phyloP scores from a whole-genome alignment of 768 basidiomycete species.

The Solioccasus polychromus region DNA sequence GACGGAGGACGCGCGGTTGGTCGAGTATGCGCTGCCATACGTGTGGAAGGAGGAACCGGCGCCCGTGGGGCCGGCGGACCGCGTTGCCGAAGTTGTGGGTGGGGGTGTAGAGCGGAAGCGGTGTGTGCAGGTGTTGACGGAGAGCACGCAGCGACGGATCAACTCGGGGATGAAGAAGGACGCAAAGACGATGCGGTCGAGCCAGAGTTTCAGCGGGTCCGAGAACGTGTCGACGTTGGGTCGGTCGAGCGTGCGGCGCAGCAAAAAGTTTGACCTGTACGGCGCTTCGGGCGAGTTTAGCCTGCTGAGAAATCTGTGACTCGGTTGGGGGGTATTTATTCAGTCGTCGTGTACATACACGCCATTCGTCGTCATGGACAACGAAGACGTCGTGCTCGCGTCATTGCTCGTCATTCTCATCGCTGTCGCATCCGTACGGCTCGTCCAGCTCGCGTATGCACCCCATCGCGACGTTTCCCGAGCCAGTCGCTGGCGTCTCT shows the following conservation, averaged over 20 bases:
- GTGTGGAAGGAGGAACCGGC: slow-evolving; percentile 19
- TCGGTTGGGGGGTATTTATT: too few relatives aligned
- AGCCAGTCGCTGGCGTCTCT: slow-evolving; percentile 51
- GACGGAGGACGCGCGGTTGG: slow-evolving; percentile 15
- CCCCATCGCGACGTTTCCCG: slow-evolving; percentile 35
- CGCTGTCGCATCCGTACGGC: slow-evolving; percentile 39
- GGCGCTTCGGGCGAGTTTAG: slow-evolving; percentile 16
- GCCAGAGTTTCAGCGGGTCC: background rate
- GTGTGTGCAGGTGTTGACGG: slow-evolving; percentile 20
- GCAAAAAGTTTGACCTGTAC: slow-evolving; percentile 16
- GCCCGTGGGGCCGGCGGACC: too few relatives aligned
- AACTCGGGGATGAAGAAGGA: slow-evolving; percentile 7
- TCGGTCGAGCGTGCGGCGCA: background rate
- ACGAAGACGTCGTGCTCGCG: slow-evolving; percentile 68
- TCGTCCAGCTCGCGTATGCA: slow-evolving; percentile 28
- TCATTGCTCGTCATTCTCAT: slow-evolving; percentile 46
- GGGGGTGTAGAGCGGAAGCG: slow-evolving; percentile 6
- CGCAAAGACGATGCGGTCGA: slow-evolving; percentile 18
- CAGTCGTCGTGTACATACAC: too few relatives aligned
- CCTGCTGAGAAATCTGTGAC: background rate
- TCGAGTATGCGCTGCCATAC: slow-evolving; percentile 17
- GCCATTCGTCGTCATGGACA: too few relatives aligned
- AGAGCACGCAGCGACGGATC: slow-evolving; percentile 19
- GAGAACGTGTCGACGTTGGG: background rate
- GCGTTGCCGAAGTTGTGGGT: too few relatives aligned